Conservation (phyloP, 805 yeast genomes). For the Citeromyces matritensis region DNA sequence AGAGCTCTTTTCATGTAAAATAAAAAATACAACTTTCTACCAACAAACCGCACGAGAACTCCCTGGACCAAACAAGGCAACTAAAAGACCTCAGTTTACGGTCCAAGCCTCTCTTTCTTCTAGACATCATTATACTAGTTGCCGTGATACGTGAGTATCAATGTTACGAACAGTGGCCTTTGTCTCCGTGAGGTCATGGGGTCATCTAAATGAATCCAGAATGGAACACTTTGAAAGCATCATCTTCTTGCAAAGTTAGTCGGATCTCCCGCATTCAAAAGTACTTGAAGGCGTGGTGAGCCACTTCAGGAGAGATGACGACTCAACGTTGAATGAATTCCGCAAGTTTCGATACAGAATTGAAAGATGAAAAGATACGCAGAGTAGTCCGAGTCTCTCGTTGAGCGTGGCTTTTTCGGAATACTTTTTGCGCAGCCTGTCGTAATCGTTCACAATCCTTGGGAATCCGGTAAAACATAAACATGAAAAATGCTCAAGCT, state of each 20-base stretch:
- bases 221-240: slow-evolving; percentile 53
- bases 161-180: too few species aligned
- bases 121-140: too few species aligned
- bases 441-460: slow-evolving; percentile 93
- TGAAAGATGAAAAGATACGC: slow-evolving; percentile 76
- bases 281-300: slow-evolving; percentile 17
- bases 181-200: too few species aligned
- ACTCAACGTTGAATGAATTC: slow-evolving; percentile 37
- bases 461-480: slow-evolving; percentile 89
- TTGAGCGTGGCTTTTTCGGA: slow-evolving; percentile 84
- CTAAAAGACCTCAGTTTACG: too few species aligned
- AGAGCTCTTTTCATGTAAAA: too few species aligned
- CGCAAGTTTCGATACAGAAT: slow-evolving; percentile 69
- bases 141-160: too few species aligned
- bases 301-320: slow-evolving; percentile 20
- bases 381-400: slow-evolving; percentile 81
- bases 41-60: too few species aligned
- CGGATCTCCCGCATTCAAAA: slow-evolving; percentile 4
- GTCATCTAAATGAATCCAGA: slow-evolving; percentile 96
- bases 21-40: too few species aligned
- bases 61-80: too few species aligned
- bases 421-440: slow-evolving; percentile 73
- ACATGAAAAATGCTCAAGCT: slow-evolving; percentile 80
- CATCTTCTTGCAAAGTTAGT: slow-evolving; percentile 4
- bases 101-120: too few species aligned